Evolutionary conservation across 176 grass and related monocot genomes (phyloP).

Genomic region (Stipa capillata): DNA sequence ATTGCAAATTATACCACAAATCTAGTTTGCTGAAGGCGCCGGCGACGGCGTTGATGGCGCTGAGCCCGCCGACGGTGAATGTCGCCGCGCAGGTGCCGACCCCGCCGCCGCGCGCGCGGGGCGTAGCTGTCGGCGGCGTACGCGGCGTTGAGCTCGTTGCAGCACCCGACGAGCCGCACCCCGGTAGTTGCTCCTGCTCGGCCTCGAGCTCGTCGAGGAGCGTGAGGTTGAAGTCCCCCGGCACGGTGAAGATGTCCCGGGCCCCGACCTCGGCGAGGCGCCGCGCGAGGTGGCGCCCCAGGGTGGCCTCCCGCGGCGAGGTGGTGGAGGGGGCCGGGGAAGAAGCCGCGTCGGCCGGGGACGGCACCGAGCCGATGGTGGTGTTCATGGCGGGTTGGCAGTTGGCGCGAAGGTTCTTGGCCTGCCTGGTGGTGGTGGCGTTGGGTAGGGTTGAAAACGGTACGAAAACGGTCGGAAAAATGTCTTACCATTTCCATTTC

Average conservation of each 20-base stretch:
- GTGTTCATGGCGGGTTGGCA: constrained; percentile 9
- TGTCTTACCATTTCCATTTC: no score
- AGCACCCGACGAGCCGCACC: constrained; percentile 52
- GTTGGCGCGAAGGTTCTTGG: not conserved
- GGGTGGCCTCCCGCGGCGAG: not conserved
- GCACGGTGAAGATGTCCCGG: constrained; percentile 28
- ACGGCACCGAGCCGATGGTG: constrained; percentile 3
- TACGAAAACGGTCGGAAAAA: no score
- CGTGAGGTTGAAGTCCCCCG: no score
- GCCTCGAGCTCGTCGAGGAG: constrained; percentile 48
- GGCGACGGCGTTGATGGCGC: constrained; percentile 45
- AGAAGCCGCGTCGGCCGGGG: not conserved
- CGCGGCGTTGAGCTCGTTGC: constrained; percentile 73
- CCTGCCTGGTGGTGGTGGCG: not conserved
- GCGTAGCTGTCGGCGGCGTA: constrained; percentile 45
- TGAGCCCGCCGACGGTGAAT: constrained; percentile 44
- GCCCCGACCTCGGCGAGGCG: constrained; percentile 32
- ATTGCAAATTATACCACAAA: not conserved
- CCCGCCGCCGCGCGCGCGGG: constrained; percentile 17
- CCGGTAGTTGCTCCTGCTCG: no score
- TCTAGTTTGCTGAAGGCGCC: constrained; percentile 25
- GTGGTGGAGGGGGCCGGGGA: rapidly evolving
- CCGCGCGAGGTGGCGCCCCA: constrained; percentile 35
- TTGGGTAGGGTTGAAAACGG: no score
- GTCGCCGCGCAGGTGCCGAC: constrained; percentile 36